Evolutionary conservation across 1,139 yeast genomes (phyloP), one percentile per base, ranked within the genome.

Genomic region (Tardiomyces blankii): DNA sequence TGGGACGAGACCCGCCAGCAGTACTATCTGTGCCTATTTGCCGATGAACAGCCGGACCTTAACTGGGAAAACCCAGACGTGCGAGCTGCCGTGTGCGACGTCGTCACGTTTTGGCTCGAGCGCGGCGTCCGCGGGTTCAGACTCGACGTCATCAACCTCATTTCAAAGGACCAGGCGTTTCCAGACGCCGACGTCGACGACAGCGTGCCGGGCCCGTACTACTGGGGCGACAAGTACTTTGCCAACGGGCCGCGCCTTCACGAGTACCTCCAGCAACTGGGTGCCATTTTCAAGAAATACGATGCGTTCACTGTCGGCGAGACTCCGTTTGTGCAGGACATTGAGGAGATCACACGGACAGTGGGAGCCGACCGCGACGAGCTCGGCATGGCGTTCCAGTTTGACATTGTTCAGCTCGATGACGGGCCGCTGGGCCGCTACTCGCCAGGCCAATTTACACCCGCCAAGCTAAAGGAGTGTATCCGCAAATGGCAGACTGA

Each of bases 271-370:
- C 70, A 74, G 60, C 80, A 74, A 54, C 69, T 77, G 74, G 70
- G 63, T 51, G 63, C 70, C 48, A 72, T 70, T 39, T 68, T 73
- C 28, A 65, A 72, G 41, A 66, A 73, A 42, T 74, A 74, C 54
- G 78, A 75, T 54, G 73, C 64, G 12, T 68, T 77, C 74, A 77
- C 80, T 3, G 81, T 77, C 18, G 82, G 82, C 33, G 82, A 77
- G 9, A 30, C 35, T 14, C 35, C 35, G 16, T 30, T 30, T 49
- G 68, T 72, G 48, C 49, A 68, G 12, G 67, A 66, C 50, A 74
- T 70, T 43, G 42, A 38, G 2, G 65, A 44, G 38, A 48, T 74
- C 11, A 60, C 72, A 55, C 65, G 70, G 51, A 75, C 71, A 55
- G 78, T 74, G 38, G 64, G 74, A 56, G 77, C 75, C 11, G 61